A percentile compares a stretch with the other conserved stretches of the same genome.
These are phyloP conservation scores for Rasamsonia emersonii DNA, from an alignment of 2,329 filamentous ascomycete species.

Conservation along the genomic window DNA sequence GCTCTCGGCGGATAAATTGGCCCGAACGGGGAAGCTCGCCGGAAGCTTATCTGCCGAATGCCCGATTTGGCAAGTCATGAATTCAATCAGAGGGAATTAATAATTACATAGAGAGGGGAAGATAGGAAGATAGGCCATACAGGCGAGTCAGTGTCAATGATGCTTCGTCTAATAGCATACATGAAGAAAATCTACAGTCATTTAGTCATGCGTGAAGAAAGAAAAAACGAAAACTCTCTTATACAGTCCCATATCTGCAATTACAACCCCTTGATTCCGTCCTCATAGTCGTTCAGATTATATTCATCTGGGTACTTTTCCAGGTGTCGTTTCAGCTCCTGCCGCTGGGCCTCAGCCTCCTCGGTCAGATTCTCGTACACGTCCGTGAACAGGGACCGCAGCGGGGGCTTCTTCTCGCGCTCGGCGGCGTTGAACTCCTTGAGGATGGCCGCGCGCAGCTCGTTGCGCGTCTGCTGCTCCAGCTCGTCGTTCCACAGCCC, in stretches of 20 bases:
- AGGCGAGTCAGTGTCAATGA: no score
- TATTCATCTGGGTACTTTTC: slow-evolving; percentile 89
- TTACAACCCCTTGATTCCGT: slow-evolving; percentile 57
- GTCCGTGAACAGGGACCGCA: slow-evolving; percentile 62
- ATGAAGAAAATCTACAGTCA: no score
- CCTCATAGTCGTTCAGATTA: slow-evolving; percentile 68
- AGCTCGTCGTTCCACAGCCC: slow-evolving; percentile 76
- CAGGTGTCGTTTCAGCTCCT: slow-evolving; percentile 65
- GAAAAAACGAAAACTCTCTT: no score
- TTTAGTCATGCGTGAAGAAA: no score
- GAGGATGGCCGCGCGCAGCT: slow-evolving; percentile 64
- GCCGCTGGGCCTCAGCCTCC: slow-evolving; percentile 67
- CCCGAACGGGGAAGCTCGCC: no score
- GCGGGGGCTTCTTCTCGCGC: slow-evolving; percentile 46
- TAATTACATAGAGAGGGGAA: no score
- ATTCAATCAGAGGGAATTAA: no score
- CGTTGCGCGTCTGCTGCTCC: slow-evolving; percentile 63
- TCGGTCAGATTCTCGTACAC: slow-evolving; percentile 83
- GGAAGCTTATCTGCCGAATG: no score
- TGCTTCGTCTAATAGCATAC: no score
- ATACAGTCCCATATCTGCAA: background rate
- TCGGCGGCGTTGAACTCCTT: slow-evolving; percentile 70
- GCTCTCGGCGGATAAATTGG: no score
- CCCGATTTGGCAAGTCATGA: no score
- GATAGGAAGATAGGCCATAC: no score